Conservation (phyloP, 345 rosid genomes). For the Melastoma malabathricum region DNA sequence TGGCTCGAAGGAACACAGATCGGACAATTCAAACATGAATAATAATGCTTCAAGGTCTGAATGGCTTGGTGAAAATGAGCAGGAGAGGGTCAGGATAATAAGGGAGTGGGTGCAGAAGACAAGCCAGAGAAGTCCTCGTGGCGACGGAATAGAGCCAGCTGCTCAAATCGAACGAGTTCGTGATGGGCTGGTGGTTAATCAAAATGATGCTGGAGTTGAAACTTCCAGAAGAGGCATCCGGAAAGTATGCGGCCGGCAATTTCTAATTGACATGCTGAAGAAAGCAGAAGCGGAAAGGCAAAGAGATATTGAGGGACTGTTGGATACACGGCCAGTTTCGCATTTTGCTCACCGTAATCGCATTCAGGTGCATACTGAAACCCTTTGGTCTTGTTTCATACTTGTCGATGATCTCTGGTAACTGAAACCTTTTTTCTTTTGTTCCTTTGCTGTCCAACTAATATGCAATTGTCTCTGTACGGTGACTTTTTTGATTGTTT, state of each 20-base stretch:
- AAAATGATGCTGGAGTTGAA: constrained; percentile 30
- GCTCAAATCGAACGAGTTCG: constrained; percentile 58
- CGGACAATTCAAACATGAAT: constrained; percentile 29
- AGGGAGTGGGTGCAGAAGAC: constrained; percentile 84
- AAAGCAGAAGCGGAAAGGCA: constrained; percentile 72
- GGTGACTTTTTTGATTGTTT: too few relatives aligned
- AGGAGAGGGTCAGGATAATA: constrained; percentile 78
- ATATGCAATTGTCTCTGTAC: too few relatives aligned
- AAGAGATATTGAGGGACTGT: constrained; percentile 57
- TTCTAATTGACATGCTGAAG: constrained; percentile 71
- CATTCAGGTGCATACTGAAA: constrained; percentile 53
- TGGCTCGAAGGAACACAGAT: constrained; percentile 36
- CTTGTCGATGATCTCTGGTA: neutral
- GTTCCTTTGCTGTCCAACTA: neutral
- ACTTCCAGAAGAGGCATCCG: constrained; percentile 56
- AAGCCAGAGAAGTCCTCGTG: constrained; percentile 44
- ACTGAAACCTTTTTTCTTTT: neutral
- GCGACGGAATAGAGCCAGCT: constrained; percentile 44
- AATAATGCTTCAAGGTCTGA: constrained; percentile 41
- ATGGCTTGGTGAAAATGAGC: constrained; percentile 88
- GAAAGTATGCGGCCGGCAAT: constrained; percentile 82
- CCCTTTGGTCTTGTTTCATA: neutral
- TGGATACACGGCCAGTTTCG: constrained; percentile 60
- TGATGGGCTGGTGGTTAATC: constrained; percentile 45
- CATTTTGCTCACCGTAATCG: constrained; percentile 85